Base-by-base conservation (phyloP, 73 alveolate genomes). In the Diophrys sp. region DNA sequence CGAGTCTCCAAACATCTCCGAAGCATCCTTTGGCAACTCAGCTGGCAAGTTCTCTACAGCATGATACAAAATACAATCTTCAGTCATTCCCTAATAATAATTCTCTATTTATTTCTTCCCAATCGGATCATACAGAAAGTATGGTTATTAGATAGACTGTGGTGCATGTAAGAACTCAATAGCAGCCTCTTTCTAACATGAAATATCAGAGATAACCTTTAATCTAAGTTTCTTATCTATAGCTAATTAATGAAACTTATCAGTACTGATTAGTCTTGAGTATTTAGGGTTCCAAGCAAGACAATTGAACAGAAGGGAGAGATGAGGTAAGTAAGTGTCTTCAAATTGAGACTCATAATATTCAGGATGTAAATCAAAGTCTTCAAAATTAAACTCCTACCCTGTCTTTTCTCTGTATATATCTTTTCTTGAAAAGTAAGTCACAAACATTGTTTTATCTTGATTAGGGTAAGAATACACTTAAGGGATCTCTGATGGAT, bases 1-100 rank as follows among this genome's bases (percentile, higher is more conserved):
- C 25, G 57, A 62, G 29, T 77, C 81, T 23, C 79, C 80, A 44
- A 83, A 83, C 91, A 83, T 83, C 28, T 69, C 14, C 1, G 87
- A 77, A 23, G 91, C 96, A 91, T 93, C 98, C 70, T 74, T 72
- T 53, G 96, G 96, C 29, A 93, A 70, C 71, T 93, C 93, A 11
- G 94, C 89, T 0, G 98, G 98, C 24, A 93, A 78, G 74, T 87
- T 84, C 56, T 93, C 98, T 24, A 93, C 91, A 23, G 94, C 88
- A 68, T 70, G 74, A 62, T 91, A 91, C 2, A 84, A 56, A 55
- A 93, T 75, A 31, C 80, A 66, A 31, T 87, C 71, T n/a, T 80
- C 77, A 5, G 69, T 30, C 33, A 72, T 54, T n/a, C 72, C 30
- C 18, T 54, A 78, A 55, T 79, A 80, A 54, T 32, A 44, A 8